Evolutionary conservation across 2,329 filamentous ascomycete species (phyloP), one percentile per base, ranked within the genome.

Genomic region (Pseudovirgaria hyperparasitica): DNA sequence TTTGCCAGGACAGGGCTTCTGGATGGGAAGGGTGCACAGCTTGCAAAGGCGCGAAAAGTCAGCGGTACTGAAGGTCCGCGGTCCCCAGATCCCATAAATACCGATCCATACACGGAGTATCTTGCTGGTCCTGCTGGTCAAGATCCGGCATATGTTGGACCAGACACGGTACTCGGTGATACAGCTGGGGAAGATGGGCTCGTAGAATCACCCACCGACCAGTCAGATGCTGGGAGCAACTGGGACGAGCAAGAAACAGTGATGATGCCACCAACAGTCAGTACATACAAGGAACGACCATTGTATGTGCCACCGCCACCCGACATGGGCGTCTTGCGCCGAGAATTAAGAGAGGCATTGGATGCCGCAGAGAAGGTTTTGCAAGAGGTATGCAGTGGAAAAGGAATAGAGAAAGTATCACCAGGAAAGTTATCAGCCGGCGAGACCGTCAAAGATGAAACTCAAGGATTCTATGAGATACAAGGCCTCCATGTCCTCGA

Each of bases 191-290:
- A 27, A 14, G 50, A 52, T 16, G 45, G 47, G 15, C 38, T 67
- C 20, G 55, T 63, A 2, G 63, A 67, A 28, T 72, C 67, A 31
- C 69, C 70, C 9, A 57, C 65, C 17, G 60, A 63, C 30, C 63
- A 66, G n/a, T 58, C 62, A 14, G 60, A 61, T 6, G 48, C 50
- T 19, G 48, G 55, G 34, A 54, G 48, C 25, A 58, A 73, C 22
- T 70, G 75, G 28, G 69, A 72, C 17, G 71, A 77, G 32, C 63
- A 65, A 12, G 80, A 84, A 32, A 70, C 73, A 16, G 69, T 77
- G 34, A 87, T 98, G 73, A 72, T 94, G 4, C 87, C 90, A n/a
- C 90, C 90, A 1, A 98, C 90, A 0, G 84, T 87, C 21, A 94
- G 86, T 65, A 98, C 90, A 3, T 98, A 96, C 55, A 85, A 82